Base-by-base conservation (phyloP, 306 rosid species). In the Begonia fuchsioides region DNA sequence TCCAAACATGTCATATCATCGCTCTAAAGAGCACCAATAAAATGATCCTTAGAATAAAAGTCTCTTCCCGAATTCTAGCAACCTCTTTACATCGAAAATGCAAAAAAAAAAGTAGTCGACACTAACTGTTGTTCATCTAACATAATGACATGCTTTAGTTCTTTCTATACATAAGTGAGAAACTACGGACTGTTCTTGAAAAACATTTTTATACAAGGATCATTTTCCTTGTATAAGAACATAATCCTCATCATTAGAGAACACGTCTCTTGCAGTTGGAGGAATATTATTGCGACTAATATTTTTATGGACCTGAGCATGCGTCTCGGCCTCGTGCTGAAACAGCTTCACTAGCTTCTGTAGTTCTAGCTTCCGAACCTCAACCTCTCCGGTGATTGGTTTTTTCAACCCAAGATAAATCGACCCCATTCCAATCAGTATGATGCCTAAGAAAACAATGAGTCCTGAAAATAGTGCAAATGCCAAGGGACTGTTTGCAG, bases 281-380 rank as follows among this genome's bases (percentile, higher is more conserved):
- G 84, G 80, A 15, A 77, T 63, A 66, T 49, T 74, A 17, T 61
- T 64, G 47, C 74, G 64, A 8, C 71, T 65, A 54, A 68, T 16
- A 12, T 44, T 68, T 64, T 67, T 72, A 32, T 74, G 52, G 9
- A 77, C 75, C 61, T 75, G 92, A 2, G 83, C 94, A 72, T 77
- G 94, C 51, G 70, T 59, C 63, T 65, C 72, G 13, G 83, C 83
- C 17, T 84, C 83, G 12, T 77, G 72, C 68, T 77, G 68, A 64
- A 80, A 80, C 76, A 70, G 65, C 59, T 57, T 75, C 55, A 80
- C 86, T 55, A 72, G 43, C 43, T 68, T 65, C 38, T 80, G 64
- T 11, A 80, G 75, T 73, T 80, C 92, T 41, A 77, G 76, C 55
- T 55, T 77, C 67, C 83, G 70, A 9, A 65, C 73, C 68, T 72